A percentile compares a stretch with the other conserved stretches of the same genome.
These are phyloP conservation scores for Blastobotrys indianensis DNA, from an alignment of 1,139 yeast species.

Conservation along the genomic window DNA sequence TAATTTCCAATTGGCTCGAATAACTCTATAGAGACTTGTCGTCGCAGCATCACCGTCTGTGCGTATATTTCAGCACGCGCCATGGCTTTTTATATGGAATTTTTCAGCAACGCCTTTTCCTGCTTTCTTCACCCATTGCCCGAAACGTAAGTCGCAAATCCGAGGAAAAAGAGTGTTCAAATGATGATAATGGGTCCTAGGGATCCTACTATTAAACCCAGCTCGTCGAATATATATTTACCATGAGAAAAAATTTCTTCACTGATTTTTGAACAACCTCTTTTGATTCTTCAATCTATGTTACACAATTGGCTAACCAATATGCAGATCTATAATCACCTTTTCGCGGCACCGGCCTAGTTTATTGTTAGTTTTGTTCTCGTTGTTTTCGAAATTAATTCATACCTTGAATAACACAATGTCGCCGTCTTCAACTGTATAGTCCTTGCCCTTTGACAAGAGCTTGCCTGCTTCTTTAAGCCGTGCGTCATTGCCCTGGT, in stretches of 20 bases:
- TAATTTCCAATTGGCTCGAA: too few relatives aligned
- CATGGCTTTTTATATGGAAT: background rate
- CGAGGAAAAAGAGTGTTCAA: conserved; percentile 2
- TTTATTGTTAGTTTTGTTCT: background rate
- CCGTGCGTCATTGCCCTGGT: conserved; percentile 29
- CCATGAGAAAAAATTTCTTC: conserved; percentile 25
- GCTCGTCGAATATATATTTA: conserved; percentile 30
- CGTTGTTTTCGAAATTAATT: too few relatives aligned
- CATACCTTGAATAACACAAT: conserved; percentile 50
- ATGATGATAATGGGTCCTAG: conserved; percentile 29
- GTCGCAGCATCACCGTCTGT: background rate
- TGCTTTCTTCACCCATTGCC: background rate
- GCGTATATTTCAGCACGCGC: too few relatives aligned
- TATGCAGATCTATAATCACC: background rate
- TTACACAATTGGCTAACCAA: background rate
- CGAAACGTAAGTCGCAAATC: conserved; percentile 12
- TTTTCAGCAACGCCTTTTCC: background rate
- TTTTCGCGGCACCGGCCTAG: conserved; percentile 10
- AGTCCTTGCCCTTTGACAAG: conserved; percentile 53
- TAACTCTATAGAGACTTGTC: too few relatives aligned
- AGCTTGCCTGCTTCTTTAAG: conserved; percentile 29
- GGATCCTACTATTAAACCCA: conserved; percentile 29
- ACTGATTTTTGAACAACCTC: conserved; percentile 1
- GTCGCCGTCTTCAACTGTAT: conserved; percentile 74
- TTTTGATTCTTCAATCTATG: background rate